phyloP scores from a whole-genome alignment of 352 stramenopile genomes.

The Elongisporangium undulatum region DNA sequence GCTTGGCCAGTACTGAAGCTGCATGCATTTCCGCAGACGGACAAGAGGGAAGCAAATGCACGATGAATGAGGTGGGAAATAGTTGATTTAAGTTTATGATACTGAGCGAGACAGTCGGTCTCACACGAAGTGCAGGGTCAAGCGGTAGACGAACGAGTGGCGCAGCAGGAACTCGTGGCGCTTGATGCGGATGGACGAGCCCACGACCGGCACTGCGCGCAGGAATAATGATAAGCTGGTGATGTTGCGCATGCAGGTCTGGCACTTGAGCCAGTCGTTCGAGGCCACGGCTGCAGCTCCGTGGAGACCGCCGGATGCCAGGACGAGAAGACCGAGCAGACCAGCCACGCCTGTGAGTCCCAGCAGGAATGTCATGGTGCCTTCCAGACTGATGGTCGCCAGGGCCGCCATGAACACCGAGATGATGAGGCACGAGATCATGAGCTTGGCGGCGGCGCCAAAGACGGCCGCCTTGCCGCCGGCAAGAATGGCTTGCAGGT shows the following conservation, averaged over 20 bases:
- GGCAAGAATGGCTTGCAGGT: conserved; percentile 58
- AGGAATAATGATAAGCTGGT: conserved; percentile 83
- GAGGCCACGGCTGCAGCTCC: conserved; percentile 46
- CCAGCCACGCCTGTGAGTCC: conserved; percentile 36
- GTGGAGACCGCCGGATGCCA: conserved; percentile 57
- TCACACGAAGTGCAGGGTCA: conserved; percentile 79
- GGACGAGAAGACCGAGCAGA: conserved; percentile 53
- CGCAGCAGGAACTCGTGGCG: conserved; percentile 73
- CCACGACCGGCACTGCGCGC: conserved; percentile 58
- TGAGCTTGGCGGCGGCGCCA: conserved; percentile 60
- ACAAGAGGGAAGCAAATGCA: not conserved
- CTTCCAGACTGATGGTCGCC: conserved; percentile 46
- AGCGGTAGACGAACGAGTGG: conserved; percentile 78
- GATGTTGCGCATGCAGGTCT: conserved; percentile 71
- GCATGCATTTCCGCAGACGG: not conserved
- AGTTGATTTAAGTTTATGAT: not conserved
- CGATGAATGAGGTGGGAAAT: not conserved
- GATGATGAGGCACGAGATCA: conserved; percentile 58
- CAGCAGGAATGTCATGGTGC: conserved; percentile 58
- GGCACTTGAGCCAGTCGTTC: conserved; percentile 72
- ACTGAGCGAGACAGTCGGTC: not conserved
- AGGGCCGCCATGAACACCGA: conserved; percentile 34
- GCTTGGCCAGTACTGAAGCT: not conserved
- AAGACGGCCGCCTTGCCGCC: conserved; percentile 71
- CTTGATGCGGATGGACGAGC: conserved; percentile 67